Conservation (phyloP, 2,329 filamentous ascomycete genomes). For the Monilinia fructigena region DNA sequence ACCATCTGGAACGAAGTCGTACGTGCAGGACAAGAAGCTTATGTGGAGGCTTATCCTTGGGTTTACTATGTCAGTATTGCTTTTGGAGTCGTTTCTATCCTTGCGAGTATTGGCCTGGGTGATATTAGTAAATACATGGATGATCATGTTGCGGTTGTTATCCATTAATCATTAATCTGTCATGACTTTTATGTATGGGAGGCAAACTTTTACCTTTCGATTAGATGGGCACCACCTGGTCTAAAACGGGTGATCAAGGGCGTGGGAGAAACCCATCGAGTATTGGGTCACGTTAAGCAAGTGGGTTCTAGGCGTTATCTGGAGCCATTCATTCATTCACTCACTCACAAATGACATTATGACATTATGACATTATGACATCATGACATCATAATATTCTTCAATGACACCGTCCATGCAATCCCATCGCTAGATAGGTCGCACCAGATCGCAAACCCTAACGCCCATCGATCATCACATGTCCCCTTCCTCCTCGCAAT, state of each 20-base stretch:
- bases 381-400: not conserved
- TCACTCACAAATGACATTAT: not conserved
- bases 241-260: not conserved
- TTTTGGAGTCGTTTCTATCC: constrained; percentile 56
- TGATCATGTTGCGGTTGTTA: constrained; percentile 53
- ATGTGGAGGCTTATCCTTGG: constrained; percentile 57
- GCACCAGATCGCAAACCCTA: too few species aligned
- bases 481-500: too few species aligned
- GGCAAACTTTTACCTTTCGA: not conserved
- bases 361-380: too few species aligned
- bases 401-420: too few species aligned
- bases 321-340: not conserved
- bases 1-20: constrained; percentile 54
- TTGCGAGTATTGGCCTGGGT: constrained; percentile 58
- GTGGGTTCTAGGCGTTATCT: not conserved
- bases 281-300: not conserved
- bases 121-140: constrained; percentile 59
- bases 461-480: too few species aligned
- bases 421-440: too few species aligned
- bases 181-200: too few species aligned
- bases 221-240: not conserved
- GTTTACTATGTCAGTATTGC: constrained; percentile 63
- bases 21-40: constrained; percentile 54
- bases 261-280: too few species aligned
- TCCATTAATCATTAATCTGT: not conserved